Evolutionary conservation across 768 basidiomycete species (phyloP), one percentile per base, ranked within the genome.

Genomic region (Phaeolepiota aurea): DNA sequence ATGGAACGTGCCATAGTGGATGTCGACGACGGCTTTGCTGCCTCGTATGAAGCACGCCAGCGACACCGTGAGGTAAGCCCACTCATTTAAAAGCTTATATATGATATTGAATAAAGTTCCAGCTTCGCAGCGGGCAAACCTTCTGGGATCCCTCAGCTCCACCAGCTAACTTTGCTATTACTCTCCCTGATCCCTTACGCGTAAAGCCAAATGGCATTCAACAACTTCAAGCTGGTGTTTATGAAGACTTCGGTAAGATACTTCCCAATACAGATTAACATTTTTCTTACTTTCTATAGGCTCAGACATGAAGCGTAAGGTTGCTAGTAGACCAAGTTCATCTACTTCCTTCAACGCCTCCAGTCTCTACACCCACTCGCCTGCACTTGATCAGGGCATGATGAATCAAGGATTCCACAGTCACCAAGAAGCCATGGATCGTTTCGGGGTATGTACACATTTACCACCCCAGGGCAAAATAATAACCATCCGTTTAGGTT

Each of bases 1-100:
- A 96, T 96, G 87, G 93, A 98, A 52, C 79, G 90, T 44, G 93
- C 93, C 4, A 77, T 90, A 38, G 74, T 79, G 3, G 96, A 98
- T 52, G 87, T 96, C 4, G 96, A 99, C 56, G 91, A 94, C 46
- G 82, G 78, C 16, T 88, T 99, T 45, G 71, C 76, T 2, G 47
- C 76, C 18, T 86, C 91, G 7, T 96, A 92, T 53, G 85, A 91
- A 22, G 71, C 73, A 34, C 76, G 96, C 40, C 77, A 87, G 43
- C 80, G 85, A 35, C 91, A 98, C 56, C 77, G 90, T 42, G 91
- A 94, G 70, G 82, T 85, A 64, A 12, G 14, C 22, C 31, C 38
- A 23, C 33, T 38, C 19, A 30, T 21, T 15, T 39, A 3, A 7
- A 21, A 19, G 15, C 14, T 15, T 35, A 28, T 11, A 38, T 13